Evolutionary conservation across 768 basidiomycete genomes (phyloP), one percentile per base, ranked within the genome.

Genomic region (Mycena kentingensis): DNA sequence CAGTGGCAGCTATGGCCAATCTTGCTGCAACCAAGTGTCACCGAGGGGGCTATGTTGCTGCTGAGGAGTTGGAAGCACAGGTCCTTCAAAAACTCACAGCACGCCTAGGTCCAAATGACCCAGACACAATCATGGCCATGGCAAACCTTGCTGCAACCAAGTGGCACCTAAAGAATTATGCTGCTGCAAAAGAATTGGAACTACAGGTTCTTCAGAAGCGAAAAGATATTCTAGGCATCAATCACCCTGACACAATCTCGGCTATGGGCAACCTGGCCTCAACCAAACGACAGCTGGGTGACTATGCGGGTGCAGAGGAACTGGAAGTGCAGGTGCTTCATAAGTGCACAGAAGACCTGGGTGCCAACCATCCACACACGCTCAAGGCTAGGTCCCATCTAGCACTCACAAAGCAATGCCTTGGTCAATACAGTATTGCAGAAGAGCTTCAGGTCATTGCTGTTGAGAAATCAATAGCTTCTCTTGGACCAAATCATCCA

Each of bases 241-340:
- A 62, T 19, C 61, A 62, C 29, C 51, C 44, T 18, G 36, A 53
- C 31, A 63, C 55, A 3, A 16, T 60, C 16, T 29, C 2, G 3
- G 32, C 18, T 22, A 60, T 60, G 49, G 15, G 3, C 7, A 38
- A 19, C 11, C 11, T 38, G 8, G 7, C 37, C 6, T 8, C 21
- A 18, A 38, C 19, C 11, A 15, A 8, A 15, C 6, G 8, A 11
- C 21, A 11, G 8, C n/a, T 38, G 19, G 37, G 37, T 8, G 21
- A 21, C 8, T 21, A 38, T 38, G n/a, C 19, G n/a, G 37, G 21
- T 11, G 37, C 37, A 15, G 37, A 38, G 37, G 8, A 38, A 19
- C 11, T 38, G 19, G n/a, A 38, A 13, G 37, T 15, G 19, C 37
- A 38, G 37, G 37, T 38, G 19, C 19, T 38, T 15, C 13, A 38